phyloP scores from a whole-genome alignment of 306 rosid species.

The Acacia crassicarpa region DNA sequence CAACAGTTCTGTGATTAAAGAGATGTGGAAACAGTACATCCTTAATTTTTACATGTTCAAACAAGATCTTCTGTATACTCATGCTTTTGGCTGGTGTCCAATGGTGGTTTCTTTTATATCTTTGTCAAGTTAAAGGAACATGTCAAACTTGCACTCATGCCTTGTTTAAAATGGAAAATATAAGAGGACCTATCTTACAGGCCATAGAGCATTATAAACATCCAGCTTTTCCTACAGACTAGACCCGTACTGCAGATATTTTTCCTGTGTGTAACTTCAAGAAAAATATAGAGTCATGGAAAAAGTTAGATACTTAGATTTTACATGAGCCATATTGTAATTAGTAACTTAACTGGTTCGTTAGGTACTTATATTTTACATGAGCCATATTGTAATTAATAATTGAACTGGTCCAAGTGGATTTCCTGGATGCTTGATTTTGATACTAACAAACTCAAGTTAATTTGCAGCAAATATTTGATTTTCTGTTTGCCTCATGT shows the following conservation, averaged over 20 bases:
- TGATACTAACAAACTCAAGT: not conserved
- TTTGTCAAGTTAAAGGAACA: constrained; percentile 9
- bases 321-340: not conserved
- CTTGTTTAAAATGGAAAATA: not conserved
- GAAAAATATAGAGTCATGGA: not conserved
- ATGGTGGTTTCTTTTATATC: not conserved
- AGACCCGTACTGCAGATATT: constrained; percentile 13
- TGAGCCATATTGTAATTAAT: not conserved
- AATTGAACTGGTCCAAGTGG: not conserved
- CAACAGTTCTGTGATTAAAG: not conserved
- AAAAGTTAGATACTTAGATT: constrained; percentile 9
- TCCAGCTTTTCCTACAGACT: not conserved
- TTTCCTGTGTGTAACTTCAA: constrained; percentile 1
- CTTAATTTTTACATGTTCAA: not conserved
- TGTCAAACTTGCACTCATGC: not conserved
- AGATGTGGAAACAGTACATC: constrained; percentile 3
- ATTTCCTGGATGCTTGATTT: constrained; percentile 1
- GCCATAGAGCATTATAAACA: not conserved
- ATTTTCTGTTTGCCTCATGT: constrained; percentile 11
- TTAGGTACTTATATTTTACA: not conserved
- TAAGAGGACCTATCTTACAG: not conserved
- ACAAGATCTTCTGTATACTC: not conserved
- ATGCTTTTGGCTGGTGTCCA: constrained; percentile 6
- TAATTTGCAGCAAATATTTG: constrained; percentile 15
- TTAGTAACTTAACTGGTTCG: not conserved